Evolutionary conservation across 257 asterid genomes (phyloP).

Genomic region (Gardenia jasminoides): DNA sequence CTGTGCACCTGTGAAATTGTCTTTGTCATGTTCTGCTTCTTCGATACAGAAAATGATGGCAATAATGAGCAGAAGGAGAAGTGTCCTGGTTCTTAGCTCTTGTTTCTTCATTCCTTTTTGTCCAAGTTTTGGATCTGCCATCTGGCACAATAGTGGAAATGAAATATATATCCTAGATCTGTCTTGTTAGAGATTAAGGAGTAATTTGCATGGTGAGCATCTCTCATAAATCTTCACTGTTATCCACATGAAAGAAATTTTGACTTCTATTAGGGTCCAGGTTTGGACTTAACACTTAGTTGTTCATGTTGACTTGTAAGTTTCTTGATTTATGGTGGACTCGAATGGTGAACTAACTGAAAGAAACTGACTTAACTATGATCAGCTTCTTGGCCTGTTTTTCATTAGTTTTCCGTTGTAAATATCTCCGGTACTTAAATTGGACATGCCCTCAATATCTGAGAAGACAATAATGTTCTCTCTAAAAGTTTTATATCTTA

Average conservation of each 20-base stretch:
- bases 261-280: background rate
- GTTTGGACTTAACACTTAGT: background rate
- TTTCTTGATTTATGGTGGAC: background rate
- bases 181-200: background rate
- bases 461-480: background rate
- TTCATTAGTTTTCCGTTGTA: background rate
- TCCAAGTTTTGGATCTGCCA: background rate
- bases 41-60: background rate
- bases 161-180: background rate
- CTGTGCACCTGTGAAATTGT: background rate
- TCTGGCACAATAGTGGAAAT: background rate
- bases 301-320: background rate
- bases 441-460: background rate
- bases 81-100: background rate
- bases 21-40: background rate
- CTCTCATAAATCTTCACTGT: background rate
- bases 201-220: background rate
- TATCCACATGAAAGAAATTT: background rate
- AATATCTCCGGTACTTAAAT: background rate
- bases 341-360: background rate
- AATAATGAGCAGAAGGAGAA: background rate
- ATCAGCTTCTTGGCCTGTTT: background rate
- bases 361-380: too few species aligned
- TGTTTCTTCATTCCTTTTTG: constrained; percentile 1
- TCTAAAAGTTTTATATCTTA: background rate